These are phyloP conservation scores for Citrus inodora DNA, from an alignment of 345 rosid genomes.

Conservation along the genomic window DNA sequence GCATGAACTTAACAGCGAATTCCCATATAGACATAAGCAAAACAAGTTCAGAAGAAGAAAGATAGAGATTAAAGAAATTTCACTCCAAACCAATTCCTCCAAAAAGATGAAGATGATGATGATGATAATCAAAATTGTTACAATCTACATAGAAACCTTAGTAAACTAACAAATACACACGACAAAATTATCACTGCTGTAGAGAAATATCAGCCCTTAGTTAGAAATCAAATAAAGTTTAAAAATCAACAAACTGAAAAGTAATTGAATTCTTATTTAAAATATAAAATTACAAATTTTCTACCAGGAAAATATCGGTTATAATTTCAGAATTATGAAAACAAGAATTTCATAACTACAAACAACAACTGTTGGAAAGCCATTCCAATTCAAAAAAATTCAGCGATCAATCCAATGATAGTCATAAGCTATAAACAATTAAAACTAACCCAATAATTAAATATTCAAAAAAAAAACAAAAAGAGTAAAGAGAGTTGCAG, in stretches of 20 bases:
- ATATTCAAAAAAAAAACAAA: background rate
- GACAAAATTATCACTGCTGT: background rate
- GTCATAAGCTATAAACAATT: background rate
- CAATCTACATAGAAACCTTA: background rate
- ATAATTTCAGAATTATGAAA: constrained; percentile 4
- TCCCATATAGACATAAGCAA: background rate
- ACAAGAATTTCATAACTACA: background rate
- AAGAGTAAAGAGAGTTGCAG: background rate
- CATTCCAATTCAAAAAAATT: background rate
- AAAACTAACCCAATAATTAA: background rate
- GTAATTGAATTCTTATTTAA: background rate
- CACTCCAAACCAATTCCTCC: background rate
- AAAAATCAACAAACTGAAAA: background rate
- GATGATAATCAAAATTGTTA: background rate
- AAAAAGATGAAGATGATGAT: background rate
- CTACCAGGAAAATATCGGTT: background rate
- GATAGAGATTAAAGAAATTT: background rate
- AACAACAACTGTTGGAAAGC: constrained; percentile 11
- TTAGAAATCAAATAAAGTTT: background rate
- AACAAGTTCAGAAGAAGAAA: background rate
- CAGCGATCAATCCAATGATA: constrained; percentile 16
- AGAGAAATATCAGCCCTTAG: background rate
- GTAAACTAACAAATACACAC: background rate
- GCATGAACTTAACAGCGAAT: background rate
- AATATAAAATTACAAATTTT: background rate